Evolutionary conservation across 768 basidiomycete genomes (phyloP).

Genomic region (Boletus barrowsii): DNA sequence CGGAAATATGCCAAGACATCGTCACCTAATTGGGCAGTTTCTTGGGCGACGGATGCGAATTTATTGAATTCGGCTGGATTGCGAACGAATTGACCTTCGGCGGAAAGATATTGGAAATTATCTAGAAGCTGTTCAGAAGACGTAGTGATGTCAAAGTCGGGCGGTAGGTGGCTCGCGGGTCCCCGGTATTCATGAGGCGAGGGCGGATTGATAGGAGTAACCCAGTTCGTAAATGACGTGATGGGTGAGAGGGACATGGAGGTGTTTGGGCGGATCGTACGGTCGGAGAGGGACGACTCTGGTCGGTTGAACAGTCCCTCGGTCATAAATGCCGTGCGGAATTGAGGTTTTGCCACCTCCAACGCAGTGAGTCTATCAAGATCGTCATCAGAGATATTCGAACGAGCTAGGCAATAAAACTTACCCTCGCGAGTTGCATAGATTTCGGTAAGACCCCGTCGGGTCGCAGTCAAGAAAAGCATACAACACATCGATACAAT

Average conservation of each 20-base stretch:
- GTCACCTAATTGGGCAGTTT: constrained; percentile 45
- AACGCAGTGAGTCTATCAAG: constrained; percentile 48
- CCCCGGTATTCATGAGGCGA: constrained; percentile 27
- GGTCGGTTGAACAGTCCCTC: constrained; percentile 47
- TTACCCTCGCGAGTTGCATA: constrained; percentile 72
- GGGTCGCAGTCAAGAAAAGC: constrained; percentile 66
- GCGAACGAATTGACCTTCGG: constrained; percentile 37
- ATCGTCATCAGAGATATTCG: not conserved
- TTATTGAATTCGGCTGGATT: constrained; percentile 39
- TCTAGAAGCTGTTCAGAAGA: constrained; percentile 49
- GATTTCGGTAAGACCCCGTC: constrained; percentile 49
- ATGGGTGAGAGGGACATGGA: constrained; percentile 46
- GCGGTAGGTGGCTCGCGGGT: constrained; percentile 35
- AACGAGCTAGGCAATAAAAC: constrained; percentile 20
- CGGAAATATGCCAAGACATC: constrained; percentile 51
- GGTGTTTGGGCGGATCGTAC: constrained; percentile 48
- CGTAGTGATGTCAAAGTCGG: constrained; percentile 44
- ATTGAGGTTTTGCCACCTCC: constrained; percentile 67
- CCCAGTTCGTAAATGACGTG: constrained; percentile 41
- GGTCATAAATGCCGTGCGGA: constrained; percentile 58
- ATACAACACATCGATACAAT: constrained; percentile 58
- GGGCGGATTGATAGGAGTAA: constrained; percentile 14
- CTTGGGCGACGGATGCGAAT: constrained; percentile 45
- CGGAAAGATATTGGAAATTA: constrained; percentile 51
- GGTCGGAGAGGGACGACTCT: constrained; percentile 51